Conservation (phyloP, 257 asterid genomes). For the Buddleja alternifolia region DNA sequence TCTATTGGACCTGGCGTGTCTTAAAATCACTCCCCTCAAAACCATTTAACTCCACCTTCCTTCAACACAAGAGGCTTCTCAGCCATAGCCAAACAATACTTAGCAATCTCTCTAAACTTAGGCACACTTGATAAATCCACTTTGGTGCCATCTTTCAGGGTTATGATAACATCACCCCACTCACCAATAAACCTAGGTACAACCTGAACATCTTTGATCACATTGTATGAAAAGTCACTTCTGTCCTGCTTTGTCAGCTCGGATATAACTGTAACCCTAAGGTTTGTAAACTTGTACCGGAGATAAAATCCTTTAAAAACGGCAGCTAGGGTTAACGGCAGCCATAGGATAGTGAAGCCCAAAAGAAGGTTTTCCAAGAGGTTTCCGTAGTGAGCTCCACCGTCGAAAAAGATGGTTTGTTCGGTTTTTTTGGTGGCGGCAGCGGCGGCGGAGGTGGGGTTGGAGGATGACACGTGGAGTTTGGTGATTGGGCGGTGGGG, state of each 20-base stretch:
- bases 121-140: conserved; percentile 97
- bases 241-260: conserved; percentile 91
- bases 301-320: conserved; percentile 77
- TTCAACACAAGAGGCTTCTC: conserved; percentile 50
- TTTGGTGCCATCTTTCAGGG: conserved; percentile 82
- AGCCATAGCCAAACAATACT: conserved; percentile 78
- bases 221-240: conserved; percentile 81
- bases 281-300: conserved; percentile 79
- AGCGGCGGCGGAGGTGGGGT: conserved; percentile 49
- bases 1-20: too few relatives aligned
- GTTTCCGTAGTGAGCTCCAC: conserved; percentile 99
- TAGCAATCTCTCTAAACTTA: conserved; percentile 92
- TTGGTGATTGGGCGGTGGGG: conserved; percentile 48
- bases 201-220: conserved; percentile 85
- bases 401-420: conserved; percentile 85
- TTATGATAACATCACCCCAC: conserved; percentile 94
- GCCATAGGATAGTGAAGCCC: conserved; percentile 95
- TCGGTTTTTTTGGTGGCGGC: conserved; percentile 41
- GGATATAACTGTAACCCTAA: conserved; percentile 87
- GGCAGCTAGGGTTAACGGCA: conserved; percentile 88
- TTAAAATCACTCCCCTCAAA: conserved; percentile 42
- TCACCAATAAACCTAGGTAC: conserved; percentile 95
- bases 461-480: conserved; percentile 81
- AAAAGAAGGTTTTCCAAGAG: conserved; percentile 79
- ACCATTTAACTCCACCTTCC: conserved; percentile 63